Conservation (phyloP, 1,284 basidiomycete species). For the Trichosporon sp. region DNA sequence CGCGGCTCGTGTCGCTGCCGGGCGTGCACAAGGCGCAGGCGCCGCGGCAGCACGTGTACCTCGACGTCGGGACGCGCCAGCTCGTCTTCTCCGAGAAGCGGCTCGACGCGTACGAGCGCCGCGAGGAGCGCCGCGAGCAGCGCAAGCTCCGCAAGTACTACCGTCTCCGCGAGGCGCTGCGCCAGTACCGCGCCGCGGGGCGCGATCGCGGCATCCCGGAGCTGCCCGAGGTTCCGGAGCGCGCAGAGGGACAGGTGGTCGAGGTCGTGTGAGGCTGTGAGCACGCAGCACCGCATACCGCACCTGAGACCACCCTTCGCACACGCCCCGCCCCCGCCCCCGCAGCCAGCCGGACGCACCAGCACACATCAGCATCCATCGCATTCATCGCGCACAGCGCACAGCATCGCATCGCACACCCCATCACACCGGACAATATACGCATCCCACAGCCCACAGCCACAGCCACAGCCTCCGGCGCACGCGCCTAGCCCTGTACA, state of each 20-base stretch:
- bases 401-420: background rate
- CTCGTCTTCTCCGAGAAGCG: background rate
- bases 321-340: too few relatives aligned
- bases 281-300: background rate
- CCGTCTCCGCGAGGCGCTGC: background rate
- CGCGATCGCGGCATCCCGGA: background rate
- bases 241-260: too few relatives aligned
- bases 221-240: too few relatives aligned
- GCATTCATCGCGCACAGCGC: background rate
- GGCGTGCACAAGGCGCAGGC: background rate
- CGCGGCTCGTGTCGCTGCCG: background rate
- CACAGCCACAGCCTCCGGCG: background rate
- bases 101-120: background rate
- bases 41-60: background rate
- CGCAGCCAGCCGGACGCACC: background rate
- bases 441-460: too few relatives aligned
- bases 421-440: background rate
- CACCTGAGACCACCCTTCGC: too few relatives aligned
- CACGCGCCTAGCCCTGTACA: background rate
- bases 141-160: slow-evolving; percentile 2
- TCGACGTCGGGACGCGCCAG: background rate
- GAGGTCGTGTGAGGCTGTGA: background rate
- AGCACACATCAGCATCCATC: background rate
- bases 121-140: background rate
- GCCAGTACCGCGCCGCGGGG: background rate